A percentile compares a stretch with the other conserved stretches of the same genome.
These are phyloP conservation scores for Hymenoscyphus linearis DNA, from an alignment of 2,329 filamentous ascomycete genomes.

Conservation along the genomic window DNA sequence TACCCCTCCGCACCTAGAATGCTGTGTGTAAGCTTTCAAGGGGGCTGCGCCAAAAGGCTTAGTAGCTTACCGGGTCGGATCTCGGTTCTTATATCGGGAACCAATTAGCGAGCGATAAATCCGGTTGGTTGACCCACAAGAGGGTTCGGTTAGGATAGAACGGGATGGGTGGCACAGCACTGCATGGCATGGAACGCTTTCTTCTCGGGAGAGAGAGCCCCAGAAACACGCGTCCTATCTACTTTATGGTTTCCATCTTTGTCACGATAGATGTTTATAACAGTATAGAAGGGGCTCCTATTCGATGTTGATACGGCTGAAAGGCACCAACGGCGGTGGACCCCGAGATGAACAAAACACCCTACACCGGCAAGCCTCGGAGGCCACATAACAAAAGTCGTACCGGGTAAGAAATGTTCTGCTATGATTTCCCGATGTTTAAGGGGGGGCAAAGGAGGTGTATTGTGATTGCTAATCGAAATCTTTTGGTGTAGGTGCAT, in stretches of 20 bases:
- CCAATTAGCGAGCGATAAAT: not conserved
- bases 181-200: not conserved
- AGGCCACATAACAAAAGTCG: slow-evolving; percentile 33
- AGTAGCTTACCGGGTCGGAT: not conserved
- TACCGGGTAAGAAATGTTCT: slow-evolving; percentile 12
- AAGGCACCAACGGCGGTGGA: not conserved
- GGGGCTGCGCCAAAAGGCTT: slow-evolving; percentile 1
- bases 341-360: slow-evolving; percentile 9
- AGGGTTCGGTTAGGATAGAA: not conserved
- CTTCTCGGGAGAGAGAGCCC: not conserved
- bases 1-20: not conserved
- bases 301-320: slow-evolving; percentile 1
- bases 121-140: not conserved
- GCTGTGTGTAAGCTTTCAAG: not conserved
- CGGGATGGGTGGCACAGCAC: not conserved
- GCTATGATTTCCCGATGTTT: not conserved
- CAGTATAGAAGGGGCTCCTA: slow-evolving; percentile 5
- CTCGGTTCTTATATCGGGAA: not conserved
- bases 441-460: not conserved
- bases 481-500: slow-evolving; percentile 21
- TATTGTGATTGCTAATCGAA: not conserved
- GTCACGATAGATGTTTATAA: not conserved
- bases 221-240: not conserved
- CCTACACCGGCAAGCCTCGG: slow-evolving; percentile 19
- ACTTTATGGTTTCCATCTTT: not conserved